Percentiles rank a stretch among this genome's conserved stretches.
Conservation (phyloP, 768 basidiomycete species). For the Serendipita vermifera region DNA sequence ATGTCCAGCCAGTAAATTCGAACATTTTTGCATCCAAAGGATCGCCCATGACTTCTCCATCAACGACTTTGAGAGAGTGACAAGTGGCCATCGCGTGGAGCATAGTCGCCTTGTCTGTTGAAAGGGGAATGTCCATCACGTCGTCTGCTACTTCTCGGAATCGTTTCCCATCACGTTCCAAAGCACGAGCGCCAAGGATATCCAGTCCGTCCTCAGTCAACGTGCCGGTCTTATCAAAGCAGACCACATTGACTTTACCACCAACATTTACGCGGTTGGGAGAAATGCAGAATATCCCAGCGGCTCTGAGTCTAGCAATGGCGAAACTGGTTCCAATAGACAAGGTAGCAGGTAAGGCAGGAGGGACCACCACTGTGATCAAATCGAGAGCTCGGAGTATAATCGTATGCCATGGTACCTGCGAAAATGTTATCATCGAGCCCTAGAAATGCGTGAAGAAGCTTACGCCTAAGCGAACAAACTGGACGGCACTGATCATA, state of each 20-base stretch:
- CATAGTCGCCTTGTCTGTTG: slow-evolving; percentile 63
- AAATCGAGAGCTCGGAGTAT: slow-evolving; percentile 84
- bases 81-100: slow-evolving; percentile 91
- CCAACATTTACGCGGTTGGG: slow-evolving; percentile 90
- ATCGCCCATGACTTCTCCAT: slow-evolving; percentile 82
- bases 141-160: slow-evolving; percentile 88
- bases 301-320: slow-evolving; percentile 71
- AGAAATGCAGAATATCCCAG: slow-evolving; percentile 90
- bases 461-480: slow-evolving; percentile 75
- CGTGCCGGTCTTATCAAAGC: slow-evolving; percentile 98
- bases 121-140: slow-evolving; percentile 67
- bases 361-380: slow-evolving; percentile 94
- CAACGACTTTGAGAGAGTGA: slow-evolving; percentile 85
- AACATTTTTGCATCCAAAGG: slow-evolving; percentile 98
- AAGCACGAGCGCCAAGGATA: slow-evolving; percentile 81
- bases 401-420: slow-evolving; percentile 88
- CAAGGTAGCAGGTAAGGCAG: slow-evolving; percentile 90
- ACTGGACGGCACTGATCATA: slow-evolving; percentile 81
- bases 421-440: slow-evolving; percentile 8
- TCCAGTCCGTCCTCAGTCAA: slow-evolving; percentile 96
- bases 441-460: slow-evolving; percentile 8
- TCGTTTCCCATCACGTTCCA: slow-evolving; percentile 58
- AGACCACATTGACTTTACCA: slow-evolving; percentile 92
- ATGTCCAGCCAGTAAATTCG: slow-evolving; percentile 86
- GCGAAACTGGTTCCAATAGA: slow-evolving; percentile 97